Percentiles rank a stretch among this genome's conserved stretches.
These are phyloP conservation scores for Perkinsus marinus DNA, from an alignment of 169 alveolate species.

Conservation along the genomic window DNA sequence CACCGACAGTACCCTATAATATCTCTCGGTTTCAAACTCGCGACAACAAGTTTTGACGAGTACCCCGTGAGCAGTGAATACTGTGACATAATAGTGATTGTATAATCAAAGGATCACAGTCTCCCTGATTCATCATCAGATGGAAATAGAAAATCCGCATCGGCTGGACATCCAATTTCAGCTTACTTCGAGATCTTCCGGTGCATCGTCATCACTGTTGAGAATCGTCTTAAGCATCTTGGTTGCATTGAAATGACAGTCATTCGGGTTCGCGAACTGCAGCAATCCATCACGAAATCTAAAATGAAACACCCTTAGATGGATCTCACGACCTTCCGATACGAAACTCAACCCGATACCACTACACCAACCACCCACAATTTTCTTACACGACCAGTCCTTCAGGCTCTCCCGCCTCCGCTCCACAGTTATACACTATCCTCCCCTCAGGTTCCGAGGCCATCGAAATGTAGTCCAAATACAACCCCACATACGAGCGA, in stretches of 20 bases:
- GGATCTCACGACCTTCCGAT: not conserved
- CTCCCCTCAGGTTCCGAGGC: not conserved
- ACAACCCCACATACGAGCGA: not conserved
- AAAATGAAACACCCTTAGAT: not conserved
- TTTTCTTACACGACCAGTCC: not conserved
- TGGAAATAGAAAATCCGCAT: too few relatives aligned
- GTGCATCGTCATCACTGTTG: not conserved
- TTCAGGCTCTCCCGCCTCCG: not conserved
- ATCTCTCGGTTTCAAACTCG: too few relatives aligned
- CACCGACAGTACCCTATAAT: too few relatives aligned
- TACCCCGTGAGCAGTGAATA: too few relatives aligned
- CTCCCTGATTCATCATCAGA: too few relatives aligned
- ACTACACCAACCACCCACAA: not conserved
- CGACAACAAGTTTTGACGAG: too few relatives aligned
- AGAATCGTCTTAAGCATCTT: not conserved
- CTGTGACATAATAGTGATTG: too few relatives aligned
- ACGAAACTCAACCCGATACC: not conserved
- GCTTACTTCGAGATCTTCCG: not conserved
- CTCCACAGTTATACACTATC: not conserved
- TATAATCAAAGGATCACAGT: too few relatives aligned
- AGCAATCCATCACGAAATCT: not conserved
- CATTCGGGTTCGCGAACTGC: not conserved
- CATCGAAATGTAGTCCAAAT: not conserved
- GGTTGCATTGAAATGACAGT: not conserved
- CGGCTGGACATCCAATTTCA: too few relatives aligned